Evolutionary conservation across 345 rosid species (phyloP).

Genomic region (Lepidium africanum): DNA sequence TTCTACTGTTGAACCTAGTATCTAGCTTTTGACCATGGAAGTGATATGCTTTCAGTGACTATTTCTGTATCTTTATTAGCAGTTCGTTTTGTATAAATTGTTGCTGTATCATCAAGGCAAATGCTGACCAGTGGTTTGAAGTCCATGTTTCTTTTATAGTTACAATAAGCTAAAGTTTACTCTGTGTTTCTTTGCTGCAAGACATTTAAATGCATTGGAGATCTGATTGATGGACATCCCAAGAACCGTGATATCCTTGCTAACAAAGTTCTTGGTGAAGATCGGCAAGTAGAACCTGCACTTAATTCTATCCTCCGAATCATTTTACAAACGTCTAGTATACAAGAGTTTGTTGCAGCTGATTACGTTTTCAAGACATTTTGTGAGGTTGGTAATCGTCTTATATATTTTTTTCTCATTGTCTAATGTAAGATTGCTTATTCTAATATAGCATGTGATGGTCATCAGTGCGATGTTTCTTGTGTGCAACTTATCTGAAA

Average conservation of each 20-base stretch:
- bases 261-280: conserved; percentile 92
- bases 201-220: conserved; percentile 86
- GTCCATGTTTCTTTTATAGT: neutral
- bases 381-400: conserved; percentile 64
- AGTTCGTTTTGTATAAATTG: neutral
- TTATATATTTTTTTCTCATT: neutral
- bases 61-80: neutral
- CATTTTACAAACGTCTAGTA: conserved; percentile 73
- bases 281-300: conserved; percentile 83
- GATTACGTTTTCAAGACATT: conserved; percentile 79
- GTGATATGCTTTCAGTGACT: neutral
- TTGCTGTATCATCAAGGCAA: neutral
- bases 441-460: neutral
- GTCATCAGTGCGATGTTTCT: neutral
- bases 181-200: conserved; percentile 27
- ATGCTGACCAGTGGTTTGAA: conserved; percentile 9
- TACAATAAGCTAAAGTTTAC: neutral
- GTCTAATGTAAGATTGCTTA: neutral
- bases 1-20: conserved; percentile 3
- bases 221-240: conserved; percentile 66
- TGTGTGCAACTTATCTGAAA: conserved; percentile 17
- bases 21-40: conserved; percentile 7
- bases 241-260: conserved; percentile 73
- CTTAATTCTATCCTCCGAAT: conserved; percentile 88
- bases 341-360: conserved; percentile 90